Evolutionary conservation across 2,329 filamentous ascomycete species (phyloP).

Genomic region (Microdochium nivale): DNA sequence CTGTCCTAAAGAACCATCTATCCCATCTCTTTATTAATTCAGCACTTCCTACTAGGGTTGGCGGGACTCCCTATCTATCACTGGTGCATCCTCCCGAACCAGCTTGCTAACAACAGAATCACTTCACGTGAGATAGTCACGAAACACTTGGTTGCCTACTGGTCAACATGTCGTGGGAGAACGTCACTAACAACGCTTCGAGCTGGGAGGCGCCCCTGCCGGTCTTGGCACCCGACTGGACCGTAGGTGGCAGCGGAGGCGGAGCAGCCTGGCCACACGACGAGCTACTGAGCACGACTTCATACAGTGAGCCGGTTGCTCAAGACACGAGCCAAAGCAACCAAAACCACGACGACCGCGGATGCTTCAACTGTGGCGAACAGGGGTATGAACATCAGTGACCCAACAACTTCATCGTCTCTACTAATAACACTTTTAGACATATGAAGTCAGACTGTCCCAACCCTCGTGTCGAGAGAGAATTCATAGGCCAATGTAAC

Average conservation of each 20-base stretch:
- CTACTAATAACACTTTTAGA: conserved; percentile 19
- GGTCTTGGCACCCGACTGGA: not conserved
- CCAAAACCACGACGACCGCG: conserved; percentile 11
- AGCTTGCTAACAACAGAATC: too few species aligned
- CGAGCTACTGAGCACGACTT: not conserved
- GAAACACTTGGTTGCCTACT: too few species aligned
- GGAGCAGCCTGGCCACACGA: not conserved
- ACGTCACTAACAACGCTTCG: not conserved
- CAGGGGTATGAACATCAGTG: conserved; percentile 26
- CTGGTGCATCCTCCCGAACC: too few species aligned
- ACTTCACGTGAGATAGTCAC: too few species aligned
- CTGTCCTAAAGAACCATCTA: too few species aligned
- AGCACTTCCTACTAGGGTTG: too few species aligned
- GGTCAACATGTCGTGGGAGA: too few species aligned
- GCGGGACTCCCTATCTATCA: too few species aligned
- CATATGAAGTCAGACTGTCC: conserved; percentile 57
- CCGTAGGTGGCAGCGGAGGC: not conserved
- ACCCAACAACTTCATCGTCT: not conserved
- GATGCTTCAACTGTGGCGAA: conserved; percentile 54
- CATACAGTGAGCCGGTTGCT: too few species aligned
- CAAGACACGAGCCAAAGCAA: not conserved
- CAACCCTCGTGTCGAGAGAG: conserved; percentile 36
- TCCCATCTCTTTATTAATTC: too few species aligned
- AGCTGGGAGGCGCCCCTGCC: not conserved
- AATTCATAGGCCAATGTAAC: conserved; percentile 39